phyloP scores from a whole-genome alignment of 495 filamentous ascomycete species.

The Delitschia confertaspora region DNA sequence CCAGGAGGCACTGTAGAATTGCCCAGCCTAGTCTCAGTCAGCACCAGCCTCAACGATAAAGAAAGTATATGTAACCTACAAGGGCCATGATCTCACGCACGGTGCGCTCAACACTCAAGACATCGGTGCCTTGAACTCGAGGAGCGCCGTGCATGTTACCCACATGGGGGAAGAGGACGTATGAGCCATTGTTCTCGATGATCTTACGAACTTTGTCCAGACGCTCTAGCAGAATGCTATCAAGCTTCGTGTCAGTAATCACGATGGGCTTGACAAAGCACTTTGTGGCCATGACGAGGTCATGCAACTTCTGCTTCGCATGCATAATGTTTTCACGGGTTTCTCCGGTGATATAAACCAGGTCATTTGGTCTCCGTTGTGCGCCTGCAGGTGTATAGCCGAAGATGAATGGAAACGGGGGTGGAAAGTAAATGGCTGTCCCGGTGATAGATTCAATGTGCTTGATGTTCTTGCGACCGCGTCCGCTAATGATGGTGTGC shows the following conservation, averaged over 20 bases:
- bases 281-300: slow-evolving; percentile 65
- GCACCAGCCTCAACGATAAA: slow-evolving; percentile 22
- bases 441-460: slow-evolving; percentile 86
- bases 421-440: slow-evolving; percentile 96
- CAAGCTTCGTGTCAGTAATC: slow-evolving; percentile 79
- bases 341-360: slow-evolving; percentile 90
- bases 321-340: slow-evolving; percentile 66
- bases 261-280: slow-evolving; percentile 85
- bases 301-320: slow-evolving; percentile 82
- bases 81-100: slow-evolving; percentile 90
- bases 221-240: slow-evolving; percentile 81
- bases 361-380: slow-evolving; percentile 68
- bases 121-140: slow-evolving; percentile 84
- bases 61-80: slow-evolving; percentile 41
- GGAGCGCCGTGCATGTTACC: slow-evolving; percentile 71
- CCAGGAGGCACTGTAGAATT: slow-evolving; percentile 97
- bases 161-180: slow-evolving; percentile 78
- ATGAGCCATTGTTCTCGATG: slow-evolving; percentile 91
- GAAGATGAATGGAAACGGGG: slow-evolving; percentile 80
- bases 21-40: slow-evolving; percentile 58
- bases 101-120: slow-evolving; percentile 86
- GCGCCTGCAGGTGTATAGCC: slow-evolving; percentile 77
- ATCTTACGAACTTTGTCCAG: slow-evolving; percentile 96
- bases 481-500: slow-evolving; percentile 83
- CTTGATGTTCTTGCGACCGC: slow-evolving; percentile 92